These are phyloP conservation scores for Mangifera indica DNA, from an alignment of 345 rosid species.

Conservation along the genomic window DNA sequence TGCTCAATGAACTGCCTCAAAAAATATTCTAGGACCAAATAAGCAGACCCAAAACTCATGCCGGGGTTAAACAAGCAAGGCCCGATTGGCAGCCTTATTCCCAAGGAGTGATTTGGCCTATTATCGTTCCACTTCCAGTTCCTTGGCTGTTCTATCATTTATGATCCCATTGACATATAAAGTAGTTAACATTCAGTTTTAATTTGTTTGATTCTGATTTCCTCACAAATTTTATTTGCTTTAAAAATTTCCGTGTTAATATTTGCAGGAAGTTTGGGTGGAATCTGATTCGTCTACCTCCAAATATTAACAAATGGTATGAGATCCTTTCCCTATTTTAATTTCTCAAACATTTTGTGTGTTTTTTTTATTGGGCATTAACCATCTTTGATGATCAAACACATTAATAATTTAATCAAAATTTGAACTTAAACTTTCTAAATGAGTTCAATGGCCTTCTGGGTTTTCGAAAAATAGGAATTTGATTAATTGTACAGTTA, in stretches of 20 bases:
- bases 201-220: background rate
- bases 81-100: too few species aligned
- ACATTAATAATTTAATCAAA: too few species aligned
- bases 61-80: too few species aligned
- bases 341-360: background rate
- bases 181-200: too few species aligned
- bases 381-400: too few species aligned
- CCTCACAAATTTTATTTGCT: background rate
- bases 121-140: too few species aligned
- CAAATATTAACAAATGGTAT: conserved; percentile 10
- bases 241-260: background rate
- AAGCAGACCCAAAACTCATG: too few species aligned
- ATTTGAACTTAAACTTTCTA: background rate
- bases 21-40: too few species aligned
- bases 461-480: background rate
- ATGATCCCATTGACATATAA: too few species aligned
- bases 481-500: background rate
- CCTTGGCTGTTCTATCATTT: too few species aligned
- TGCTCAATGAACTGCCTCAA: too few species aligned
- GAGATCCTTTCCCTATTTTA: background rate
- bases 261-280: conserved; percentile 1
- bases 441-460: background rate
- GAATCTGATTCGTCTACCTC: background rate
- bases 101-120: too few species aligned
- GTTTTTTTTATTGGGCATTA: background rate